Evolutionary conservation across 495 filamentous ascomycete genomes (phyloP), one percentile per base, ranked within the genome.

Genomic region (Elasticomyces elasticus): DNA sequence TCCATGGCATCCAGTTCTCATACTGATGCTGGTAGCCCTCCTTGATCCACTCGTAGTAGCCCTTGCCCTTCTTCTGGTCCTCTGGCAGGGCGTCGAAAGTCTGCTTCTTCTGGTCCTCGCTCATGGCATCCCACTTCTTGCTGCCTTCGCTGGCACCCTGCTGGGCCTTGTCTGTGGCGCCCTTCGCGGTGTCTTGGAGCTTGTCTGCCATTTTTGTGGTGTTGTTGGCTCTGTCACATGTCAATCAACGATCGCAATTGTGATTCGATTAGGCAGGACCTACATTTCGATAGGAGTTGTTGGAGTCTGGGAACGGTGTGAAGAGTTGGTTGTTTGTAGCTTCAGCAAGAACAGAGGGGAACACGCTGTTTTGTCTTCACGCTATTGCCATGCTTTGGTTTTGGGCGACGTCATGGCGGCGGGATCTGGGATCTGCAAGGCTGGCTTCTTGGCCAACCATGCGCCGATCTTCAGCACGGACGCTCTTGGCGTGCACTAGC

Each of bases 1-100:
- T 72, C 82, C 83, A 87, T 5, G 84, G 83, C 67, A 85, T 77
- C 84, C 83, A 86, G 48, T 71, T 74, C 59, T 86, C 79, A 63
- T 86, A 86, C 61, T 84, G 78, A 11, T 76, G 65, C 64, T 81
- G 77, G 71, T 83, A 84, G 12, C 69, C 72, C 43, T 79, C 64
- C 55, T 74, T 76, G 17, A 71, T 69, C 77, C 77, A 80, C 60
- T 83, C 76, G 20, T 44, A 28, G 54, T 63, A 63, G 10, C n/a
- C 38, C 43, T 53, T 51, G 42, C 54, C 51, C 25, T 63, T 20
- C 54, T 63, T 63, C 54, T 63, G 38, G 7, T 60, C 53, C 19
- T 37, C 48, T 1, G 61, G 61, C 30, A 63, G 54, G 10, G 25
- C 41, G 49, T 63, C 61, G 50, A 54, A 63, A 17, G 58, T 53